A percentile compares a stretch with the other conserved stretches of the same genome.
These are phyloP conservation scores for Penicillium argentinense DNA, from an alignment of 495 filamentous ascomycete genomes.

Conservation along the genomic window DNA sequence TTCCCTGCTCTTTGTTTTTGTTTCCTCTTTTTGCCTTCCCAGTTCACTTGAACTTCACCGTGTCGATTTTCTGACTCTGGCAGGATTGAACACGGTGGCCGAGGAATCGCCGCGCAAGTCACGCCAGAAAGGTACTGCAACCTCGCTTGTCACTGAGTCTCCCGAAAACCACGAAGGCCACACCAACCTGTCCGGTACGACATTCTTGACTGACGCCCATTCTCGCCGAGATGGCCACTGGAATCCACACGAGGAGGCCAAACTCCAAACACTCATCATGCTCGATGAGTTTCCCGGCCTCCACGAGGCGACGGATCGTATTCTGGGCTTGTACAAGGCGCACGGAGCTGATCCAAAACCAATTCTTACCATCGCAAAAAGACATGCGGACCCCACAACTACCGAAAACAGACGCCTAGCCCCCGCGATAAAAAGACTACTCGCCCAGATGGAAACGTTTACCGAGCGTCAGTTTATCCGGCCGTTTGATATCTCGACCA, in stretches of 20 bases:
- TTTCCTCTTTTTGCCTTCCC: conserved; percentile 2
- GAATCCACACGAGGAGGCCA: conserved; percentile 32
- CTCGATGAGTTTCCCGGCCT: conserved; percentile 37
- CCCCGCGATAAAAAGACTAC: conserved; percentile 18
- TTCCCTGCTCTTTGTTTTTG: too few species aligned
- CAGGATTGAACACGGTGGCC: conserved; percentile 14
- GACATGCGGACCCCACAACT: conserved; percentile 25
- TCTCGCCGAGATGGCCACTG: too few species aligned
- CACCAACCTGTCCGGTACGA: conserved; percentile 43
- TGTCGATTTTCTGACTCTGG: conserved; percentile 9
- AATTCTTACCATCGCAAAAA: conserved; percentile 26
- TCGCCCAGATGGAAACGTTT: conserved; percentile 25
- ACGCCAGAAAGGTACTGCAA: conserved; percentile 1
- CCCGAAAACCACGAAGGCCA: conserved; percentile 29
- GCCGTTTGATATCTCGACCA: conserved; percentile 33
- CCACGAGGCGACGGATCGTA: conserved; percentile 22
- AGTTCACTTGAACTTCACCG: neutral
- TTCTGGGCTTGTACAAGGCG: conserved; percentile 31
- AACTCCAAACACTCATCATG: conserved; percentile 29
- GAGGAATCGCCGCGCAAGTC: conserved; percentile 15
- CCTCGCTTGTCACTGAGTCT: conserved; percentile 24
- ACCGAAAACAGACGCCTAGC: conserved; percentile 30
- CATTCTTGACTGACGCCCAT: conserved; percentile 23
- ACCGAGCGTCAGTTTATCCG: too few species aligned
- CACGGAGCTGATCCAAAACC: conserved; percentile 16